Conservation (phyloP, 345 rosid species). For the Aurinia saxatilis region DNA sequence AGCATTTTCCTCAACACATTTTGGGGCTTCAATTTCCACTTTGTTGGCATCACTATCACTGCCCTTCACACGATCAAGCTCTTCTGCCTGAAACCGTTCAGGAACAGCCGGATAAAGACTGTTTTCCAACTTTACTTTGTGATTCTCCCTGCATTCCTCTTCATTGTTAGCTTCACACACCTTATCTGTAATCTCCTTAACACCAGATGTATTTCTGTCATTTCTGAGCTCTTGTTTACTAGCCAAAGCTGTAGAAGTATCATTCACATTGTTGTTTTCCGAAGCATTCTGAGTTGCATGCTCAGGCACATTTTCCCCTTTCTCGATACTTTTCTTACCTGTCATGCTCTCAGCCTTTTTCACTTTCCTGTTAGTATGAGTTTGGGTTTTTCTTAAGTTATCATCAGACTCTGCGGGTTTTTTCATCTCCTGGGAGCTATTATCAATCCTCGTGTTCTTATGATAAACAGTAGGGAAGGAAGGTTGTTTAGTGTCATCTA, state of each 20-base stretch:
- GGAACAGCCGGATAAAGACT: conserved; percentile 24
- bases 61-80: conserved; percentile 24
- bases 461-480: conserved; percentile 12
- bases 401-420: conserved; percentile 3
- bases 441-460: not conserved
- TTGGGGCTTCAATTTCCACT: conserved; percentile 30
- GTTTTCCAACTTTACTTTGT: conserved; percentile 28
- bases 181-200: conserved; percentile 7
- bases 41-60: conserved; percentile 38
- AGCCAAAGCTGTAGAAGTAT: conserved; percentile 11
- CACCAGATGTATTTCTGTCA: not conserved
- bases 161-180: conserved; percentile 21
- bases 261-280: conserved; percentile 21
- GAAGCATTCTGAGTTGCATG: conserved; percentile 31
- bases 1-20: conserved; percentile 27
- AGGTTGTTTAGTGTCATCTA: conserved; percentile 6
- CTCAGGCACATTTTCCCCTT: conserved; percentile 21
- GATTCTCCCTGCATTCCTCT: conserved; percentile 23
- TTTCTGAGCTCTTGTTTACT: conserved; percentile 7
- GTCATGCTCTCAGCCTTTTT: conserved; percentile 25
- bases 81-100: conserved; percentile 30
- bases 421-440: not conserved
- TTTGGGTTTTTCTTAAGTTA: not conserved
- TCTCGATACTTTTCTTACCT: conserved; percentile 21
- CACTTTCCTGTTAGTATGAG: conserved; percentile 16